A percentile compares a stretch with the other conserved stretches of the same genome.
Evolutionary conservation across 495 filamentous ascomycete species (phyloP).

Genomic region (Aspergillus sparsus): DNA sequence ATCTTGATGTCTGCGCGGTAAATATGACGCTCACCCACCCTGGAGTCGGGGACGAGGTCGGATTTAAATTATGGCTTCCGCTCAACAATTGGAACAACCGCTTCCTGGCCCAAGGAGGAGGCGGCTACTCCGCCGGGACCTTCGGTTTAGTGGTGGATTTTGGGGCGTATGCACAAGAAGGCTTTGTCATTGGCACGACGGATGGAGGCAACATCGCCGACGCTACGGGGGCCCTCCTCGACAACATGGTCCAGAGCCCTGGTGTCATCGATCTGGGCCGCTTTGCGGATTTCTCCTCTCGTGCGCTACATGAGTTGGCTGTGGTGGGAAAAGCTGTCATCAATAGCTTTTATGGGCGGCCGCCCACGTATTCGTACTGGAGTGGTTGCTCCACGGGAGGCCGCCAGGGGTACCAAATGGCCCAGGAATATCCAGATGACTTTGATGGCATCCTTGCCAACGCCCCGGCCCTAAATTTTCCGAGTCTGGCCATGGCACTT

Average conservation of each 20-base stretch:
- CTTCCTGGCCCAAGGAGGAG: not conserved
- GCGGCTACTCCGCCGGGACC: slow-evolving; percentile 6
- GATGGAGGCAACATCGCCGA: slow-evolving; percentile 39
- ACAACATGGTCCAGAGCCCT: slow-evolving; percentile 38
- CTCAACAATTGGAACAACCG: not conserved
- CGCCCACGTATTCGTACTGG: slow-evolving; percentile 42
- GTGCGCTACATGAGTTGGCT: slow-evolving; percentile 36
- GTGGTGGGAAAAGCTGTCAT: slow-evolving; percentile 21
- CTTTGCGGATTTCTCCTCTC: slow-evolving; percentile 42
- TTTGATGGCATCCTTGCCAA: slow-evolving; percentile 66
- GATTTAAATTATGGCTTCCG: not conserved
- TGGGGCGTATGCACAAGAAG: too few species aligned
- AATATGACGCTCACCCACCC: too few species aligned
- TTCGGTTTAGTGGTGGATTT: too few species aligned
- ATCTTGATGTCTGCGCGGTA: too few species aligned
- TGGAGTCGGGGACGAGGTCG: not conserved
- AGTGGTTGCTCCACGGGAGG: slow-evolving; percentile 52
- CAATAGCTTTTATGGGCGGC: slow-evolving; percentile 20
- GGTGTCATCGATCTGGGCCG: slow-evolving; percentile 42
- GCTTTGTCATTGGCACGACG: slow-evolving; percentile 19
- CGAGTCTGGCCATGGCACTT: slow-evolving; percentile 30
- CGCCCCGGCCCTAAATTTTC: slow-evolving; percentile 46
- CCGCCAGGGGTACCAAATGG: slow-evolving; percentile 45
- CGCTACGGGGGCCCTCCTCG: not conserved
- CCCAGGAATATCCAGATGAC: slow-evolving; percentile 42